Evolutionary conservation across 2,329 filamentous ascomycete genomes (phyloP).

Genomic region (Aspergillus floridensis): DNA sequence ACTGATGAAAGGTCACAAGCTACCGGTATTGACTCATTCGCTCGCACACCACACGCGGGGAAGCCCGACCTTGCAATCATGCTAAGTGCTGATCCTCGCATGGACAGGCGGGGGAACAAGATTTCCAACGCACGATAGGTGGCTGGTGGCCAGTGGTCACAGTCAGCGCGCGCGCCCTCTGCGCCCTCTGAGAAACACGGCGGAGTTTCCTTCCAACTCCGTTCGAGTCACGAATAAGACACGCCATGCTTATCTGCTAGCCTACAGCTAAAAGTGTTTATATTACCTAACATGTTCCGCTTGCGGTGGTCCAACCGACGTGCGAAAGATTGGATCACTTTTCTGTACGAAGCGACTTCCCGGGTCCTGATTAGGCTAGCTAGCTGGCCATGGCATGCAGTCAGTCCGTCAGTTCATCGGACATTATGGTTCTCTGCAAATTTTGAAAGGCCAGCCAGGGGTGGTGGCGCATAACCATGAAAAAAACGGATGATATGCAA

Average conservation of each 20-base stretch:
- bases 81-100: conserved; percentile 3
- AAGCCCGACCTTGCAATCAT: conserved; percentile 13
- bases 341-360: not conserved
- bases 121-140: not conserved
- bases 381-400: not conserved
- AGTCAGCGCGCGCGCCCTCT: not conserved
- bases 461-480: not conserved
- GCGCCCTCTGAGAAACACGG: not conserved
- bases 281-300: conserved; percentile 24
- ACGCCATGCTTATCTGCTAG: conserved; percentile 19
- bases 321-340: not conserved
- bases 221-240: conserved; percentile 13
- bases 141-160: not conserved
- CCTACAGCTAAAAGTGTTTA: conserved; percentile 11
- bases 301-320: conserved; percentile 16
- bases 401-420: not conserved
- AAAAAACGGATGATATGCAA: not conserved
- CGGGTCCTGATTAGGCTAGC: not conserved
- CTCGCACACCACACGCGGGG: conserved; percentile 8
- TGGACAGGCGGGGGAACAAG: conserved; percentile 1
- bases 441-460: not conserved
- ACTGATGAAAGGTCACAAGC: not conserved
- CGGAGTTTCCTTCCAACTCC: conserved; percentile 6
- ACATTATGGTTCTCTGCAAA: not conserved
- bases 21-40: not conserved